Conservation (phyloP, 352 stramenopile genomes). For the Pythium oligandrum region DNA sequence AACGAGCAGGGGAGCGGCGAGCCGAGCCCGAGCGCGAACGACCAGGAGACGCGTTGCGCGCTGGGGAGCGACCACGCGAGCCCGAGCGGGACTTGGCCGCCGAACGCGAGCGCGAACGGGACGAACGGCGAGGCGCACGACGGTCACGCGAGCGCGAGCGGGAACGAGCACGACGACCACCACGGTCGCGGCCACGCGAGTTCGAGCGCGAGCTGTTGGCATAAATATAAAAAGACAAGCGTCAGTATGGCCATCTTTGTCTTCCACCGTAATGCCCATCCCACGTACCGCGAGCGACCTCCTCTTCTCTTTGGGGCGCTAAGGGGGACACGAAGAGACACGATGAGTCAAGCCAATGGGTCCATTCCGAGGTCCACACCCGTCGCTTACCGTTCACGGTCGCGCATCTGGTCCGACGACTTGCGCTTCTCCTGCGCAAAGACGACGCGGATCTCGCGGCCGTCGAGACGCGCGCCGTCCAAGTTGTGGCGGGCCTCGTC, state of each 20-base stretch:
- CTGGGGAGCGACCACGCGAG: constrained; percentile 8
- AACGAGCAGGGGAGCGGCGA: constrained; percentile 23
- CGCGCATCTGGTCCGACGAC: constrained; percentile 93
- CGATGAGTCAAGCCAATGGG: not conserved
- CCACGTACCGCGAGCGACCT: constrained; percentile 11
- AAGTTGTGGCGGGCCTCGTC: constrained; percentile 89
- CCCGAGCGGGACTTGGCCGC: constrained; percentile 41
- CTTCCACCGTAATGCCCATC: too few species aligned
- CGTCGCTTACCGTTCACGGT: constrained; percentile 57
- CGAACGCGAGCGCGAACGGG: constrained; percentile 17
- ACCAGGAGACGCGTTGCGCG: constrained; percentile 15
- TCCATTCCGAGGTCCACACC: not conserved
- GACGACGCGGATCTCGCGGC: constrained; percentile 91
- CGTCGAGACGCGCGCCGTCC: constrained; percentile 90
- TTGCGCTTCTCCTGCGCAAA: constrained; percentile 96
- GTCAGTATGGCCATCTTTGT: too few species aligned
- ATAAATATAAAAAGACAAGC: not conserved
- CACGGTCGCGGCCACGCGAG: constrained; percentile 25
- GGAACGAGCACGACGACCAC: constrained; percentile 13
- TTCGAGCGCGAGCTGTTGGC: constrained; percentile 33
- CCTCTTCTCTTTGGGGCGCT: not conserved
- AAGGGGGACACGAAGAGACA: too few species aligned
- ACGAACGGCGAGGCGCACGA: constrained; percentile 26
- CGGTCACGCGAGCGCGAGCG: constrained; percentile 44
- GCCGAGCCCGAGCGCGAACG: constrained; percentile 37